Percentiles rank a stretch among this genome's conserved stretches.
phyloP scores from a whole-genome alignment of 495 filamentous ascomycete species.

The Aspergillus nidulans region DNA sequence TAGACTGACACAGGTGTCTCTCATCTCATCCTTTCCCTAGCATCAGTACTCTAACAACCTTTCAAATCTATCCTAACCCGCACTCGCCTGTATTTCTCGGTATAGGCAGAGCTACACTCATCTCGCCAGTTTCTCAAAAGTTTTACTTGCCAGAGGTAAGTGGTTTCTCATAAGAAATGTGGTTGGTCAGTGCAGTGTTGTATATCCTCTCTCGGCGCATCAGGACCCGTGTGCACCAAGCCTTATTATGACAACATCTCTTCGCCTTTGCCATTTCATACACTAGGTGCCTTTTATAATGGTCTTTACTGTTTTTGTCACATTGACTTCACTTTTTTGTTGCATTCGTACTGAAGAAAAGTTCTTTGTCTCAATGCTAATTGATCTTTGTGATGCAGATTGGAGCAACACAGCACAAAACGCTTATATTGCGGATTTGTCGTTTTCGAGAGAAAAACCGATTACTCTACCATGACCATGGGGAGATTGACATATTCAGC shows the following conservation, averaged over 20 bases:
- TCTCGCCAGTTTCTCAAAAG: neutral
- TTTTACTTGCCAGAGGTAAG: neutral
- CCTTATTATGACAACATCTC: neutral
- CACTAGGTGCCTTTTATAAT: neutral
- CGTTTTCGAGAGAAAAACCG: neutral
- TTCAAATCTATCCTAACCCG: neutral
- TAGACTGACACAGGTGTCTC: neutral
- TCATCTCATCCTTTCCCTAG: neutral
- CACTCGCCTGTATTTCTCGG: neutral
- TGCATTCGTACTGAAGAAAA: neutral
- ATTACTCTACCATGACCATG: conserved; percentile 34
- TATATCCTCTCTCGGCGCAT: conserved; percentile 4
- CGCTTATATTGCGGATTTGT: neutral
- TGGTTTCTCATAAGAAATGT: neutral
- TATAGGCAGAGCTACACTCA: neutral
- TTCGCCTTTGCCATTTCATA: neutral
- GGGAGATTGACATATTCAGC: conserved; percentile 37
- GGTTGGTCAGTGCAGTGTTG: neutral
- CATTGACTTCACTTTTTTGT: neutral
- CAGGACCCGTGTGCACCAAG: neutral
- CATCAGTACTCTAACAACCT: neutral
- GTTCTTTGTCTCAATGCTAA: neutral
- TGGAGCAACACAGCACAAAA: neutral
- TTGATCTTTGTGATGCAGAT: neutral
- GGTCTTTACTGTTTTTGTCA: neutral